These are phyloP conservation scores for Fusarium temperatum DNA, from an alignment of 2,329 filamentous ascomycete species.

Conservation along the genomic window DNA sequence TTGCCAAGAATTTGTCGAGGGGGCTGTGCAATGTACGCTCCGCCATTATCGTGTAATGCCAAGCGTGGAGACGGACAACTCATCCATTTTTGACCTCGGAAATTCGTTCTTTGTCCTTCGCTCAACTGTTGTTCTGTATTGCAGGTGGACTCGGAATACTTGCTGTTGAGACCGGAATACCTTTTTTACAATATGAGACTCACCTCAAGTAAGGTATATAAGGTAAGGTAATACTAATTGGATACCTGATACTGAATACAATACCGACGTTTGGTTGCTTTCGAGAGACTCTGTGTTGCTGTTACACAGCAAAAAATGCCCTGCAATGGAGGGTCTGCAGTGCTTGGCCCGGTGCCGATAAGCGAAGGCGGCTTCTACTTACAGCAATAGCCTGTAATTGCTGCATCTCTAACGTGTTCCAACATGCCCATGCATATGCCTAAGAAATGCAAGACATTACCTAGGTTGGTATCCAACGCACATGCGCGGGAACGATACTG, in stretches of 20 bases:
- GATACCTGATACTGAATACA: neutral
- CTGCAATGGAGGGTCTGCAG: constrained; percentile 2
- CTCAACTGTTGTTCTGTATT: neutral
- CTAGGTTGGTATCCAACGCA: neutral
- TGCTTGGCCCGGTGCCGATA: constrained; percentile 41
- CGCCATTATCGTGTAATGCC: constrained; percentile 30
- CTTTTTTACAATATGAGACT: neutral
- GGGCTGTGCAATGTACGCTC: constrained; percentile 24
- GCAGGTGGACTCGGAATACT: neutral
- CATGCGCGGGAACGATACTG: neutral
- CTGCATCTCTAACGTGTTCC: constrained; percentile 3
- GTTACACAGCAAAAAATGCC: neutral
- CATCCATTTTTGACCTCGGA: neutral
- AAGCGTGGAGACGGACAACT: constrained; percentile 32
- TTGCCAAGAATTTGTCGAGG: constrained; percentile 16
- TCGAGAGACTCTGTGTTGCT: neutral
- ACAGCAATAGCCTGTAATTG: neutral
- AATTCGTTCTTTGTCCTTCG: neutral
- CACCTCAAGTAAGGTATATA: neutral
- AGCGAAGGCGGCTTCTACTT: constrained; percentile 26
- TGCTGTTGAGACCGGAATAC: neutral
- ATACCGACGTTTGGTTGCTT: neutral
- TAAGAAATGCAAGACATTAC: neutral
- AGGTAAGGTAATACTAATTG: neutral
- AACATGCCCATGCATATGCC: neutral